A percentile compares a stretch with the other conserved stretches of the same genome.
Evolutionary conservation across 345 rosid genomes (phyloP).

Genomic region (Sisymbrium irio): DNA sequence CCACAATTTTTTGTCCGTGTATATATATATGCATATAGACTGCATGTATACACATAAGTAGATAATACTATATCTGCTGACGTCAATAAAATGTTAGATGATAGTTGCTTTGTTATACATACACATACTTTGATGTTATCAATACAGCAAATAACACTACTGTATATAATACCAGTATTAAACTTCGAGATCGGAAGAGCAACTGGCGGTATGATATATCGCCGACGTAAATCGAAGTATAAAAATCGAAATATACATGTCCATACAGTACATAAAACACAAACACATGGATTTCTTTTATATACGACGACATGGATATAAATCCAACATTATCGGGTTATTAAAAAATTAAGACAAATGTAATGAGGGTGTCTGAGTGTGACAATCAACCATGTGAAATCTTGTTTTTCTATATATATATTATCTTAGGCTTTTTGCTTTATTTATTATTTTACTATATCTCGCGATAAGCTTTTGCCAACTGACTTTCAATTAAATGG

Average conservation of each 20-base stretch:
- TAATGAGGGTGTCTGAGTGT: neutral
- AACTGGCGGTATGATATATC: neutral
- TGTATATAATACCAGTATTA: neutral
- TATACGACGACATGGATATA: slow-evolving; percentile 14
- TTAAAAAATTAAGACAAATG: slow-evolving; percentile 4
- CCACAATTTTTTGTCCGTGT: neutral
- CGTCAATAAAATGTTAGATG: neutral
- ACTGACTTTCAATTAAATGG: slow-evolving; percentile 30
- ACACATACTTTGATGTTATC: neutral
- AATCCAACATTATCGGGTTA: slow-evolving; percentile 20
- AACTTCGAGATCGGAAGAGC: neutral
- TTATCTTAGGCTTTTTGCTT: neutral
- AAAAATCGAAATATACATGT: neutral
- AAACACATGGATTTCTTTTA: slow-evolving; percentile 26
- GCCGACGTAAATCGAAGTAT: neutral
- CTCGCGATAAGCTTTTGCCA: slow-evolving; percentile 29
- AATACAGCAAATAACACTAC: neutral
- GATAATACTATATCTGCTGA: neutral
- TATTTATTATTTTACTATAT: slow-evolving; percentile 1
- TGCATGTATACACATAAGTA: neutral
- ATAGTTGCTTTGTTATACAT: neutral
- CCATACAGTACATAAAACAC: slow-evolving; percentile 2
- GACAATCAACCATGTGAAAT: slow-evolving; percentile 36
- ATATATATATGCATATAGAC: neutral
- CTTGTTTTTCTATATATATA: neutral